Evolutionary conservation across 805 yeast genomes (phyloP).

Genomic region (Barnettozyma botsteinii): DNA sequence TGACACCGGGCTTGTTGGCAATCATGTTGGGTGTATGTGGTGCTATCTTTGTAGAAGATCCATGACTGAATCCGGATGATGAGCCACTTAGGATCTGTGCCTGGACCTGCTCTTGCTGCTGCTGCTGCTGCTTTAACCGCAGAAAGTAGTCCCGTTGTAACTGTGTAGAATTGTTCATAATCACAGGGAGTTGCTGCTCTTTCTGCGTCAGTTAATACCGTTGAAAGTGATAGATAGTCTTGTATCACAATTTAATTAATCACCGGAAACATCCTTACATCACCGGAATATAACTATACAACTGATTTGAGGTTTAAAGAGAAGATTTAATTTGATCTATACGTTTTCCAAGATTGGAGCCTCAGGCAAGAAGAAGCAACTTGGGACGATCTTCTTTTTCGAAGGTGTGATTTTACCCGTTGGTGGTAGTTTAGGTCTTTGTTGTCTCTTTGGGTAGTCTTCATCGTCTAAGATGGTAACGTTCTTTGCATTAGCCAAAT

Average conservation of each 20-base stretch:
- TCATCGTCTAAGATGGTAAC: constrained; percentile 74
- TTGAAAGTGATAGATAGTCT: no score
- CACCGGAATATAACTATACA: neutral
- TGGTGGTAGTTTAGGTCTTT: constrained; percentile 78
- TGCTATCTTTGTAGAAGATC: constrained; percentile 1
- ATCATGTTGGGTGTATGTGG: constrained; percentile 1
- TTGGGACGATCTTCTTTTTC: constrained; percentile 56
- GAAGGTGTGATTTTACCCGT: constrained; percentile 73
- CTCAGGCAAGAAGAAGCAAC: constrained; percentile 48
- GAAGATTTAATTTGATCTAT: no score
- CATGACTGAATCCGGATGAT: constrained; percentile 1
- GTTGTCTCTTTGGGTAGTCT: constrained; percentile 72
- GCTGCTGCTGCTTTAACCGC: constrained; percentile 10
- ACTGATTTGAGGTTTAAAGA: no score
- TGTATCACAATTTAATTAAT: no score
- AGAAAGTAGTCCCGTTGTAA: constrained; percentile 11
- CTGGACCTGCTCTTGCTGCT: constrained; percentile 1
- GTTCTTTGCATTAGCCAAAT: constrained; percentile 28
- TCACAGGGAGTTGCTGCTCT: no score
- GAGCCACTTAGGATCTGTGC: constrained; percentile 3
- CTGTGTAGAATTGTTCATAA: constrained; percentile 6
- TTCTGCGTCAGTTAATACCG: neutral
- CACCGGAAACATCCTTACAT: neutral
- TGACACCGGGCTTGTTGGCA: constrained; percentile 15
- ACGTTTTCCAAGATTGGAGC: neutral